Percentiles rank a stretch among this genome's conserved stretches.
These are phyloP conservation scores for Fusarium mangiferae DNA, from an alignment of 2,329 filamentous ascomycete genomes.

Conservation along the genomic window DNA sequence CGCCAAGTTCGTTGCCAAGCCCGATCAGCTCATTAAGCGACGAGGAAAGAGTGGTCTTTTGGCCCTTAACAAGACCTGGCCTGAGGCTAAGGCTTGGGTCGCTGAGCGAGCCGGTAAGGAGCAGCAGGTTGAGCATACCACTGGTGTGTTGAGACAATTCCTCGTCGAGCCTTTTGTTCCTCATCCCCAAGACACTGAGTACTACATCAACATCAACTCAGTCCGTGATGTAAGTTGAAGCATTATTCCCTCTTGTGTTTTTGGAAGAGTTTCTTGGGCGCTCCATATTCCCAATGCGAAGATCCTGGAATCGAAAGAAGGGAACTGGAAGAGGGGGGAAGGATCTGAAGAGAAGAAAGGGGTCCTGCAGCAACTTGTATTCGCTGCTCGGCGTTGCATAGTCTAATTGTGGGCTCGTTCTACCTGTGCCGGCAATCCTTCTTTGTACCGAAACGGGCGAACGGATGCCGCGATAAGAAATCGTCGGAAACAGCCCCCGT, in stretches of 20 bases:
- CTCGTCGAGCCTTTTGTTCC: constrained; percentile 98
- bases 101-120: constrained; percentile 90
- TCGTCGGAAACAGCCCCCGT: constrained; percentile 33
- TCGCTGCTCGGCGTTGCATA: constrained; percentile 28
- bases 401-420: constrained; percentile 42
- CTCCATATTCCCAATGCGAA: not conserved
- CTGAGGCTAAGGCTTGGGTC: constrained; percentile 94
- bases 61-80: constrained; percentile 96
- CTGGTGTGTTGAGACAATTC: constrained; percentile 92
- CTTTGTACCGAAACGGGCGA: constrained; percentile 49
- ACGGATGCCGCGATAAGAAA: constrained; percentile 51
- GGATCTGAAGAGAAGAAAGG: constrained; percentile 12
- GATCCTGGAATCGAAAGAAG: not conserved
- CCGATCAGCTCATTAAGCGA: constrained; percentile 99
- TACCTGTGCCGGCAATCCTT: constrained; percentile 40
- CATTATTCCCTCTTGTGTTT: constrained; percentile 38
- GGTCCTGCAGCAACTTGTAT: constrained; percentile 34
- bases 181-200: constrained; percentile 94
- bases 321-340: constrained; percentile 2
- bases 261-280: not conserved
- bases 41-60: constrained; percentile 98
- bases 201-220: constrained; percentile 99
- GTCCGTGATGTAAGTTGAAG: constrained; percentile 90
- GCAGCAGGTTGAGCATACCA: constrained; percentile 91
- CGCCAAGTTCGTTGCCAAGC: constrained; percentile 97